A percentile compares a stretch with the other conserved stretches of the same genome.
Evolutionary conservation across 768 basidiomycete genomes (phyloP).

Genomic region (Dioszegia aurantiaca): DNA sequence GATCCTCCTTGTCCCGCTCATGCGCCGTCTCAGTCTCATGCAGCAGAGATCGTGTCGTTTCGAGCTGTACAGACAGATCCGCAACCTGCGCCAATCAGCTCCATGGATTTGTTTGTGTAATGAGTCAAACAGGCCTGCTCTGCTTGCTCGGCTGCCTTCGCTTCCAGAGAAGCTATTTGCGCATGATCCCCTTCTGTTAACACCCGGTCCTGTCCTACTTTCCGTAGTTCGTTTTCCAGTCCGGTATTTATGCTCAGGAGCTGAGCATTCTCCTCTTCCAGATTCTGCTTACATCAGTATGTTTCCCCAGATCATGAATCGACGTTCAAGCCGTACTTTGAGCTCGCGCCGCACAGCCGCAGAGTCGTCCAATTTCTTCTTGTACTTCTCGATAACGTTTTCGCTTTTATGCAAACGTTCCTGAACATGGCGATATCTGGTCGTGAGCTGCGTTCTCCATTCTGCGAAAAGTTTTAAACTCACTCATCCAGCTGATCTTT

Average conservation of each 20-base stretch:
- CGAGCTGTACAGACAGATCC: constrained; percentile 69
- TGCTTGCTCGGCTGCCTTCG: constrained; percentile 56
- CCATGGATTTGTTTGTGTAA: not conserved
- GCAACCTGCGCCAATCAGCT: constrained; percentile 60
- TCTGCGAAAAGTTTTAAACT: constrained; percentile 33
- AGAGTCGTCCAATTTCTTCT: constrained; percentile 94
- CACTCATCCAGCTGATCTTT: constrained; percentile 96
- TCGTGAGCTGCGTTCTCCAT: constrained; percentile 3
- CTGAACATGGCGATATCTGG: constrained; percentile 82
- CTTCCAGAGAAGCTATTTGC: constrained; percentile 77
- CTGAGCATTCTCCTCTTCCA: constrained; percentile 89
- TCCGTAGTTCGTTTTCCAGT: constrained; percentile 87
- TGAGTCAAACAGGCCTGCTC: constrained; percentile 18
- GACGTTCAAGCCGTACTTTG: constrained; percentile 48
- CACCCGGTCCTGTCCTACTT: constrained; percentile 78
- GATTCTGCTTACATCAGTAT: constrained; percentile 50
- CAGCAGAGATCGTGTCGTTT: constrained; percentile 25
- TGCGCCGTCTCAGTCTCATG: constrained; percentile 54
- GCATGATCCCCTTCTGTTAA: constrained; percentile 88
- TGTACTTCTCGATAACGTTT: constrained; percentile 98
- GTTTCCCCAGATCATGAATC: not conserved
- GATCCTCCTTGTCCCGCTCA: constrained; percentile 79
- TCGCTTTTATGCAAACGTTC: constrained; percentile 91
- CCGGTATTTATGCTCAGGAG: constrained; percentile 87
- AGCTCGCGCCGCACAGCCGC: constrained; percentile 60